phyloP scores from a whole-genome alignment of 192 early-diverging fungal genomes.

The Thamnidium elegans region DNA sequence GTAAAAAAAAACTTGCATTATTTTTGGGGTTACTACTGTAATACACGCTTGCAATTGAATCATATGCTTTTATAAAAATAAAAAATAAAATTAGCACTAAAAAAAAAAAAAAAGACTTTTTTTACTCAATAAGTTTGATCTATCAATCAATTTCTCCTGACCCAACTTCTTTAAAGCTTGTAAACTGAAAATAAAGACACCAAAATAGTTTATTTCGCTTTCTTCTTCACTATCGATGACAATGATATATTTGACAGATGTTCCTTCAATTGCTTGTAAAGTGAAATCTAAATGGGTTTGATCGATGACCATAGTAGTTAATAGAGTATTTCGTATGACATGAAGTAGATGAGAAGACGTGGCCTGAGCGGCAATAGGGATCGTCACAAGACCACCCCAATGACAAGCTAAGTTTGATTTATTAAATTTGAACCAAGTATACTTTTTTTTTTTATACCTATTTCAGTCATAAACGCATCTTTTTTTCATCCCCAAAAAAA shows the following conservation, averaged over 20 bases:
- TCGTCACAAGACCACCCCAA: constrained; percentile 21
- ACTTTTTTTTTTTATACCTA: constrained; percentile 1
- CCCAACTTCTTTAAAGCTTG: too few species aligned
- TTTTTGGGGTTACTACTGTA: constrained; percentile 14
- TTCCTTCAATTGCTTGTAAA: constrained; percentile 15
- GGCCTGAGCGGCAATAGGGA: constrained; percentile 30
- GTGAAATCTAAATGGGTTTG: neutral
- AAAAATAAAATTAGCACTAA: neutral
- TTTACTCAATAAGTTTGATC: too few species aligned
- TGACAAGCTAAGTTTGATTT: constrained; percentile 18
- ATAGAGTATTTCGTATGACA: constrained; percentile 19
- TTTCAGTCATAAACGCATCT: constrained; percentile 9
- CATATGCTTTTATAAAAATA: neutral
- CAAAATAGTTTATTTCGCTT: neutral
- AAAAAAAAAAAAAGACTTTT: too few species aligned
- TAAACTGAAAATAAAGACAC: neutral
- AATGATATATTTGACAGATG: constrained; percentile 23
- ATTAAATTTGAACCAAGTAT: too few species aligned
- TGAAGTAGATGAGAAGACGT: constrained; percentile 24
- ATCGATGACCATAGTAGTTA: constrained; percentile 9
- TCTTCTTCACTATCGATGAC: constrained; percentile 6
- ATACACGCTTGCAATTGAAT: constrained; percentile 10
- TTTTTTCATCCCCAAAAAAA: neutral
- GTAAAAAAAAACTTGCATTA: neutral
- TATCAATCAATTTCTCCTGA: too few species aligned